phyloP scores from a whole-genome alignment of 2,329 filamentous ascomycete species.

The Diplodia corticola region DNA sequence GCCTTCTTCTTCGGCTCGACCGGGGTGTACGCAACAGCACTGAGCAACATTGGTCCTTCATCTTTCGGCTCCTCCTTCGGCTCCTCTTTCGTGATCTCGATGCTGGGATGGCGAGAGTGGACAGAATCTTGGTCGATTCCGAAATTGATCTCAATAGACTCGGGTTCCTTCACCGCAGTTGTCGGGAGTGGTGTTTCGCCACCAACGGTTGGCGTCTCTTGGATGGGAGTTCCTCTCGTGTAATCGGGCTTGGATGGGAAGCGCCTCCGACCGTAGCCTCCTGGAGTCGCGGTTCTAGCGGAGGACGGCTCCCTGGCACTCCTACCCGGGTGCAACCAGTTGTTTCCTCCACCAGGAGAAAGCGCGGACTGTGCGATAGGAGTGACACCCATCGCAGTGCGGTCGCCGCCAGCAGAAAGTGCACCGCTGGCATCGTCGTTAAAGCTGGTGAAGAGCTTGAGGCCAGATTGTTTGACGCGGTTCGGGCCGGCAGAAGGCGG shows the following conservation, averaged over 20 bases:
- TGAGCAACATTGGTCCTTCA: slow-evolving; percentile 45
- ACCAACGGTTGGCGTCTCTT: slow-evolving; percentile 14
- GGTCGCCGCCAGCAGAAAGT: slow-evolving; percentile 64
- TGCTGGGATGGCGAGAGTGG: slow-evolving; percentile 11
- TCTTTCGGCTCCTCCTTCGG: slow-evolving; percentile 53
- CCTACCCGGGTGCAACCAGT: slow-evolving; percentile 40
- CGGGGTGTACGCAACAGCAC: slow-evolving; percentile 38
- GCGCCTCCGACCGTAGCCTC: slow-evolving; percentile 67
- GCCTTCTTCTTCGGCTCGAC: slow-evolving; percentile 32
- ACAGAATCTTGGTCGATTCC: neutral
- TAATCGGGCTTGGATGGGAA: slow-evolving; percentile 53
- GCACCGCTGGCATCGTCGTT: slow-evolving; percentile 56
- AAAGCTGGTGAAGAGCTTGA: slow-evolving; percentile 92
- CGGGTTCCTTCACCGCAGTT: slow-evolving; percentile 24
- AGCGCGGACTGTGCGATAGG: slow-evolving; percentile 72
- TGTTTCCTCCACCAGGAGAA: slow-evolving; percentile 61
- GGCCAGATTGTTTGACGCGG: slow-evolving; percentile 72
- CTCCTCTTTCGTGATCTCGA: slow-evolving; percentile 8
- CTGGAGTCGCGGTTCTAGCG: slow-evolving; percentile 55
- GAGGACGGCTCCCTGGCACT: slow-evolving; percentile 48
- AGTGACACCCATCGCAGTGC: slow-evolving; percentile 78
- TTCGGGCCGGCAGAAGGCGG: slow-evolving; percentile 54
- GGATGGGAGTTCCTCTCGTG: slow-evolving; percentile 31
- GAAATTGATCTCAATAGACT: slow-evolving; percentile 17
- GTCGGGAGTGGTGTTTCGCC: slow-evolving; percentile 19